phyloP scores from a whole-genome alignment of 768 basidiomycete species.

The Candolleomyces eurysporus region DNA sequence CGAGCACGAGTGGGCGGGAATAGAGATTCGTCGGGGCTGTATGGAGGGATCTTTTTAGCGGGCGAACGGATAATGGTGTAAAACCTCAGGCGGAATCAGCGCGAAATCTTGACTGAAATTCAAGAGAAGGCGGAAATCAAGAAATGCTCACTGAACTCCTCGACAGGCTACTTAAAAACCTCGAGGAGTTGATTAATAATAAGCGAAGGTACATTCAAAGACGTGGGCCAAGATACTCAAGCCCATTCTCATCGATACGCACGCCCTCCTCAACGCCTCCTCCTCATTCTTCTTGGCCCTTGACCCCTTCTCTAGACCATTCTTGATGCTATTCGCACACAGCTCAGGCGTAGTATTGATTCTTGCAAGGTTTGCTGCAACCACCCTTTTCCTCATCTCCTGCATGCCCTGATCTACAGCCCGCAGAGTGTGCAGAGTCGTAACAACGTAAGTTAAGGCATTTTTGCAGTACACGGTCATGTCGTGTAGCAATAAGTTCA shows the following conservation, averaged over 20 bases:
- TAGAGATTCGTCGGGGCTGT: too few relatives aligned
- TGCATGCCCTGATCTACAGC: slow-evolving; percentile 74
- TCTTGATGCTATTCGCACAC: slow-evolving; percentile 70
- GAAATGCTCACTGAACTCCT: slow-evolving; percentile 56
- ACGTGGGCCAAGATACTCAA: background rate
- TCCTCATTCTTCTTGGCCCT: slow-evolving; percentile 15
- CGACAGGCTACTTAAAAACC: slow-evolving; percentile 52
- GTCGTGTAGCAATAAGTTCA: slow-evolving; percentile 51
- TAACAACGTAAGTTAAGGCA: slow-evolving; percentile 65
- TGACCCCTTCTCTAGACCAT: slow-evolving; percentile 49
- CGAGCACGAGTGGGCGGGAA: too few relatives aligned
- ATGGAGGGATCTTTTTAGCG: too few relatives aligned
- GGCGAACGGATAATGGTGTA: too few relatives aligned
- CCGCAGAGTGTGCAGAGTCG: slow-evolving; percentile 58
- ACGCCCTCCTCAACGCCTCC: slow-evolving; percentile 33
- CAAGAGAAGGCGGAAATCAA: slow-evolving; percentile 58
- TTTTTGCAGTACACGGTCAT: slow-evolving; percentile 56
- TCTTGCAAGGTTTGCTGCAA: slow-evolving; percentile 61
- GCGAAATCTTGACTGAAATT: slow-evolving; percentile 53
- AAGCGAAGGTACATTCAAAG: too few relatives aligned
- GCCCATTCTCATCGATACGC: background rate
- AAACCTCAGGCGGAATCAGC: too few relatives aligned
- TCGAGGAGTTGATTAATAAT: too few relatives aligned
- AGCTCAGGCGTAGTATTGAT: slow-evolving; percentile 66
- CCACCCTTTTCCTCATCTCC: slow-evolving; percentile 69